A percentile compares a stretch with the other conserved stretches of the same genome.
Conservation (phyloP, 331 rosid genomes). For the Arachis monticola region DNA sequence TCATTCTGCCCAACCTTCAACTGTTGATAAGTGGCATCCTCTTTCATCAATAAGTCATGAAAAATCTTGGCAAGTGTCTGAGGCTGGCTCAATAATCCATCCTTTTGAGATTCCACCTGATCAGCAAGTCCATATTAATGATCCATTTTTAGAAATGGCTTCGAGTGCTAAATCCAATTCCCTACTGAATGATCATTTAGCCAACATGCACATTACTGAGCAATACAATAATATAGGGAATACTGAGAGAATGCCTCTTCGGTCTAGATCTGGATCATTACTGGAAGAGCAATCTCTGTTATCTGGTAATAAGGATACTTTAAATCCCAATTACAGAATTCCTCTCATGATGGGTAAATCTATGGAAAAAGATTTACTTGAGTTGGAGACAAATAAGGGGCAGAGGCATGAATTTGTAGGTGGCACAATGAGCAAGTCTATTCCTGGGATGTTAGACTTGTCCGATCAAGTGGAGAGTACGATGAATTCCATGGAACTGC, state of each 20-base stretch:
- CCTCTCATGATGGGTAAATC: constrained; percentile 50
- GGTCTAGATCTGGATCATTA: constrained; percentile 54
- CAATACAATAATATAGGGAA: constrained; percentile 50
- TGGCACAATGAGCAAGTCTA: constrained; percentile 43
- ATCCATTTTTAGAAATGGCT: constrained; percentile 48
- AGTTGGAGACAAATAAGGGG: constrained; percentile 56
- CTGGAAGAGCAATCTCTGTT: constrained; percentile 55
- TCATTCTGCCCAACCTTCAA: constrained; percentile 47
- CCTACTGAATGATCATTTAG: constrained; percentile 52
- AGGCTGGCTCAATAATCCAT: constrained; percentile 48
- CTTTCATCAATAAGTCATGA: constrained; percentile 56
- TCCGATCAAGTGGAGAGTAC: constrained; percentile 54
- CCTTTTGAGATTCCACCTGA: constrained; percentile 59
- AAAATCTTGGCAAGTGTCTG: constrained; percentile 51
- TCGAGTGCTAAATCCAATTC: constrained; percentile 48
- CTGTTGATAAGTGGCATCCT: constrained; percentile 57
- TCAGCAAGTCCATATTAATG: constrained; percentile 51
- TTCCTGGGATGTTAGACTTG: constrained; percentile 53
- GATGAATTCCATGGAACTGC: constrained; percentile 54
- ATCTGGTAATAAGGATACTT: constrained; percentile 47
- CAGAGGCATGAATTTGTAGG: constrained; percentile 50
- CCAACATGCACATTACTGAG: constrained; percentile 45
- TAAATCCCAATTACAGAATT: constrained; percentile 53
- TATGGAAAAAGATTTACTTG: constrained; percentile 50
- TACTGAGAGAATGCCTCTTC: constrained; percentile 48